phyloP scores from a whole-genome alignment of 1,284 basidiomycete genomes.

The Volvariella volvacea region DNA sequence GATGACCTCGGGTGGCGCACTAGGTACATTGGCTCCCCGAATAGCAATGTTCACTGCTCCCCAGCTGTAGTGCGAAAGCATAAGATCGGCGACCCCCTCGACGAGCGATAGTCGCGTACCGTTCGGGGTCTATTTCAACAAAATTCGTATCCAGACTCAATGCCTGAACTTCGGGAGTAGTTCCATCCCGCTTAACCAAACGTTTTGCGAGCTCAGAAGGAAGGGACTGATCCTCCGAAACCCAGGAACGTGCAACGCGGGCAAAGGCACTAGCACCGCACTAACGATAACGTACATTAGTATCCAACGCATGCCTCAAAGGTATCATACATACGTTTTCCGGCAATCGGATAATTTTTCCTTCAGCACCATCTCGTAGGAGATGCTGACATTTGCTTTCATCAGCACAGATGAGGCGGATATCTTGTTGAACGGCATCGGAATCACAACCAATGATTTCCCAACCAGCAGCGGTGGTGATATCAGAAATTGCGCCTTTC shows the following conservation, averaged over 20 bases:
- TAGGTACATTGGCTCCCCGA: slow-evolving; percentile 31
- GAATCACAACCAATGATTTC: slow-evolving; percentile 39
- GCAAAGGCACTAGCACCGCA: slow-evolving; percentile 46
- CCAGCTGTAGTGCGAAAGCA: slow-evolving; percentile 13
- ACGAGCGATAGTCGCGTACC: slow-evolving; percentile 14
- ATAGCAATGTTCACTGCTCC: slow-evolving; percentile 36
- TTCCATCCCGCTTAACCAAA: slow-evolving; percentile 27
- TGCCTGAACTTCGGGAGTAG: slow-evolving; percentile 30
- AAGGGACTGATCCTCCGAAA: slow-evolving; percentile 34
- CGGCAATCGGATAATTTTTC: slow-evolving; percentile 46
- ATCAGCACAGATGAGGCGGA: slow-evolving; percentile 39
- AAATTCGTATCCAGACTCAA: slow-evolving; percentile 39
- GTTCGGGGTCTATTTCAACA: slow-evolving; percentile 22
- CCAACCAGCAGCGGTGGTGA: slow-evolving; percentile 49
- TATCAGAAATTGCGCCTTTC: slow-evolving; percentile 38
- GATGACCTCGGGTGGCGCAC: slow-evolving; percentile 26
- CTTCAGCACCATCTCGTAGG: slow-evolving; percentile 35
- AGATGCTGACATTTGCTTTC: slow-evolving; percentile 38
- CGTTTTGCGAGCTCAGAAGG: slow-evolving; percentile 23
- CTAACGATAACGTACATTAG: no score
- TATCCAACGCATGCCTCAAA: no score
- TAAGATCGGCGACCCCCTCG: not conserved
- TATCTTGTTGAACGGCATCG: slow-evolving; percentile 31
- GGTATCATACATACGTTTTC: slow-evolving; percentile 40
- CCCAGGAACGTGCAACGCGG: slow-evolving; percentile 36